These are phyloP conservation scores for Geotrichum citri-aurantii DNA, from an alignment of 1,139 yeast species.

Conservation along the genomic window DNA sequence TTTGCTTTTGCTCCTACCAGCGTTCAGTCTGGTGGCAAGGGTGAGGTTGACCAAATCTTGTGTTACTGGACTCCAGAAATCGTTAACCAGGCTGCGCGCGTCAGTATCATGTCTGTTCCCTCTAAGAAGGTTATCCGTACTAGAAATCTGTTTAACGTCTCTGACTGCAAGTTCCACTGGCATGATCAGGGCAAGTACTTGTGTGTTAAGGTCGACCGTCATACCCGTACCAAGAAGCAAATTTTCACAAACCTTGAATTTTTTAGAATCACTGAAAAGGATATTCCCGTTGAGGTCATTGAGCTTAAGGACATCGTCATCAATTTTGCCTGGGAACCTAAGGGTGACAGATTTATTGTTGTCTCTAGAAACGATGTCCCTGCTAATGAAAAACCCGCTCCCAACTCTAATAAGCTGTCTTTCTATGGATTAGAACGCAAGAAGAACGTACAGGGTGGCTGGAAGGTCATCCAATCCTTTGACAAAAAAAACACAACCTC, in stretches of 20 bases:
- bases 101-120: constrained; percentile 84
- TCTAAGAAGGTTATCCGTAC: constrained; percentile 80
- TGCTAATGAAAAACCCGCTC: constrained; percentile 42
- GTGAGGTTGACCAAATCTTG: constrained; percentile 55
- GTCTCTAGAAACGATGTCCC: constrained; percentile 49
- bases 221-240: constrained; percentile 91
- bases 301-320: constrained; percentile 87
- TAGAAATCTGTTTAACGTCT: constrained; percentile 88
- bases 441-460: constrained; percentile 46
- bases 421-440: constrained; percentile 77
- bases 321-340: constrained; percentile 95
- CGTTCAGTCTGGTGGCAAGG: constrained; percentile 55
- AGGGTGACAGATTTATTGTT: constrained; percentile 76
- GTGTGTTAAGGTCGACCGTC: constrained; percentile 95
- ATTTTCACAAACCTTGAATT: constrained; percentile 88
- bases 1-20: constrained; percentile 95
- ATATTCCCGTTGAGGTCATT: constrained; percentile 88
- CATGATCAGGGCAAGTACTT: constrained; percentile 78
- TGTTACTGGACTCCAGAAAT: constrained; percentile 98
- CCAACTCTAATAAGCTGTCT: constrained; percentile 64
- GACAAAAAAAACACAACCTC: constrained; percentile 66
- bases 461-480: constrained; percentile 53
- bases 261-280: constrained; percentile 80
- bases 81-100: constrained; percentile 90
- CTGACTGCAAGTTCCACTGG: constrained; percentile 92